phyloP scores from a whole-genome alignment of 371 early-diverging fungal species.

The Pancytospora philotis region DNA sequence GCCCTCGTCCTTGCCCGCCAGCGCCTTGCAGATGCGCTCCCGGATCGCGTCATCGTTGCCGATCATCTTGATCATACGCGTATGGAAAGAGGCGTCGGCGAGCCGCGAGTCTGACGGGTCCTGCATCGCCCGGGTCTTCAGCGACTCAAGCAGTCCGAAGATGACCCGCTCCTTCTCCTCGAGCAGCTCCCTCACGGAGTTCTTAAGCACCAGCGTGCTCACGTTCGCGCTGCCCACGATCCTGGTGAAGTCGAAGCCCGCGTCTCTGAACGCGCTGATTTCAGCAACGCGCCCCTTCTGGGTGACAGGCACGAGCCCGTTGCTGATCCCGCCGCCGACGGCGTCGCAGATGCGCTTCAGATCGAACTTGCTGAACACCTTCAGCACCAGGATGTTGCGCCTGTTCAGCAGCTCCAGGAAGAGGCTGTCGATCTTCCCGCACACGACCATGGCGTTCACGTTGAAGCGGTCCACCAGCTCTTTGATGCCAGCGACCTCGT shows the following conservation, averaged over 20 bases:
- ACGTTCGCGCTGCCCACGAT: conserved; percentile 19
- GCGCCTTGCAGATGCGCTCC: conserved; percentile 8
- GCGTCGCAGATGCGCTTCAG: conserved; percentile 51
- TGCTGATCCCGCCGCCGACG: conserved; percentile 46
- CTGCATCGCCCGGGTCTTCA: conserved; percentile 35
- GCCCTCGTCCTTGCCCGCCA: not conserved
- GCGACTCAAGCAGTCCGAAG: conserved; percentile 17
- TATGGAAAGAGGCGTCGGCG: too few relatives aligned
- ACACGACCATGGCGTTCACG: conserved; percentile 62
- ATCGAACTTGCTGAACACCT: conserved; percentile 55
- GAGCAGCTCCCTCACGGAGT: conserved; percentile 39
- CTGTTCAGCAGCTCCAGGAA: conserved; percentile 54
- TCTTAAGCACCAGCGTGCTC: conserved; percentile 51
- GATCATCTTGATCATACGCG: too few relatives aligned
- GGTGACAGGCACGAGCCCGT: conserved; percentile 17
- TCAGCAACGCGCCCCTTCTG: not conserved
- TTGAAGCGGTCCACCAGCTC: conserved; percentile 70
- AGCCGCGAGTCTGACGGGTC: not conserved
- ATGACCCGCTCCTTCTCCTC: conserved; percentile 56
- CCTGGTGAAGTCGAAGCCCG: not conserved
- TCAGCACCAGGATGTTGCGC: conserved; percentile 49
- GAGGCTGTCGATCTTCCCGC: conserved; percentile 49
- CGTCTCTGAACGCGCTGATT: not conserved
- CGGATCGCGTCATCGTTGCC: conserved; percentile 19
- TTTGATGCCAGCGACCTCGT: conserved; percentile 64